Base-by-base conservation (phyloP, 2,329 filamentous ascomycete genomes). In the Trichoderma pleuroti region DNA sequence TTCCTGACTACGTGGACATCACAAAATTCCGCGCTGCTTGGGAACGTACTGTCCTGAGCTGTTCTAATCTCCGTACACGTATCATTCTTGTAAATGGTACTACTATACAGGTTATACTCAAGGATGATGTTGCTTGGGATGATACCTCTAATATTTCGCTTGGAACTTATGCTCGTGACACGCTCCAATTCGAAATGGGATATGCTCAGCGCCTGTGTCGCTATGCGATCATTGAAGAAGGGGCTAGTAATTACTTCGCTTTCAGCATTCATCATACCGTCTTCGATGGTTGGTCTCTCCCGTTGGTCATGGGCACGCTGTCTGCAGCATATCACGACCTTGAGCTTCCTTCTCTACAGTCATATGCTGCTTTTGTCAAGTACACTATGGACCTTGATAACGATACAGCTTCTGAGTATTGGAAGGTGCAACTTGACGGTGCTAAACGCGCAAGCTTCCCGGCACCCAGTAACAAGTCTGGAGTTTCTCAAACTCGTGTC, bases 401-500 rank as follows among this genome's bases (percentile, higher is more conserved):
- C 16, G 24, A 56, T 2, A 4, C 7, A 1, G 62, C 69, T 16
- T 59, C 69, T 0, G 30, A 61, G 10, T 71, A 71, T 16, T 71
- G 69, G 69, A 60, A 46, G 26, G n/a, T 24, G 28, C 69, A 71
- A 24, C 69, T 71, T 11, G 39, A 24, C 10, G 39, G 52, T 18
- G 69, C 56, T 5, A 71, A 71, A 26, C 69, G 68, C 3, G 52
- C 68, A 34, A 66, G 49, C n/a, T 70, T 30, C 75, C 79, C 68
- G n/a, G 28, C 61, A 8, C 34, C 62, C 2, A 60, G 52, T n/a
- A 28, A 60, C 4, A 67, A 57, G 14, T 12, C 61, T 11, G 21
- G 49, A 2, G 7, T 21, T 28, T 57, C 61, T 16, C 34, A 68
- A n/a, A 71, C 69, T 8, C 63, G 64, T 14, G 24, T 71, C 3